phyloP scores from a whole-genome alignment of 1,284 basidiomycete genomes.

The Schizopora paradoxa region DNA sequence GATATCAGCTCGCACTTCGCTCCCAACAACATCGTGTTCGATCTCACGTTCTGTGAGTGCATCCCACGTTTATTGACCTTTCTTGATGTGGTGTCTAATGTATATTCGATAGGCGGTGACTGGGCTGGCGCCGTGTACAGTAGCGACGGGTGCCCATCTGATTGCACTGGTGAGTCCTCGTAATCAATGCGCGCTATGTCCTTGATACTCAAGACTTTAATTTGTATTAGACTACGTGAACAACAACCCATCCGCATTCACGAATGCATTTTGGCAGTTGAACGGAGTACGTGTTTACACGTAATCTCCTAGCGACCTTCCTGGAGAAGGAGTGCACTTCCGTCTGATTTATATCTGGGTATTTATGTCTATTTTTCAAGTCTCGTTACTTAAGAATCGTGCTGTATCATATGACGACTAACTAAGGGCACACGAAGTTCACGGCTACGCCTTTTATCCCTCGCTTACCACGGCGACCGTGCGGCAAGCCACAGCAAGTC shows the following conservation, averaged over 20 bases:
- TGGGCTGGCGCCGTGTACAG: conserved; percentile 15
- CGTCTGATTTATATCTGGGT: too few species aligned
- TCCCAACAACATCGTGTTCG: conserved; percentile 44
- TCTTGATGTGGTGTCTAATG: background rate
- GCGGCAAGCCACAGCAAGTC: too few species aligned
- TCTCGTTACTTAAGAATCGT: too few species aligned
- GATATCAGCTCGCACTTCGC: conserved; percentile 36
- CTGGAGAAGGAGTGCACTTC: too few species aligned
- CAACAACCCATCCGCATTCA: conserved; percentile 33
- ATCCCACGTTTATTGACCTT: background rate
- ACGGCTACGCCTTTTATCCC: too few species aligned
- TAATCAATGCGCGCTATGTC: background rate
- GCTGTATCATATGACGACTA: too few species aligned
- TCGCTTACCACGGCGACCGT: too few species aligned
- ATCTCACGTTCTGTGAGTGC: conserved; percentile 30
- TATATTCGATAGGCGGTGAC: conserved; percentile 12
- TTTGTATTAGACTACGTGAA: conserved; percentile 14
- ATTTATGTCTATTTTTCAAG: too few species aligned
- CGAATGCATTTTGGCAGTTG: conserved; percentile 46
- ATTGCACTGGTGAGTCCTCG: conserved; percentile 13
- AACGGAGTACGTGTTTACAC: conserved; percentile 26
- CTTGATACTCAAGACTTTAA: background rate
- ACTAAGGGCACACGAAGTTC: too few species aligned
- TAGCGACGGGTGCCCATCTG: conserved; percentile 7
- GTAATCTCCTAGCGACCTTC: conserved; percentile 11